Base-by-base conservation (phyloP, 2,329 filamentous ascomycete genomes). In the Verticillium zaregamsianum region DNA sequence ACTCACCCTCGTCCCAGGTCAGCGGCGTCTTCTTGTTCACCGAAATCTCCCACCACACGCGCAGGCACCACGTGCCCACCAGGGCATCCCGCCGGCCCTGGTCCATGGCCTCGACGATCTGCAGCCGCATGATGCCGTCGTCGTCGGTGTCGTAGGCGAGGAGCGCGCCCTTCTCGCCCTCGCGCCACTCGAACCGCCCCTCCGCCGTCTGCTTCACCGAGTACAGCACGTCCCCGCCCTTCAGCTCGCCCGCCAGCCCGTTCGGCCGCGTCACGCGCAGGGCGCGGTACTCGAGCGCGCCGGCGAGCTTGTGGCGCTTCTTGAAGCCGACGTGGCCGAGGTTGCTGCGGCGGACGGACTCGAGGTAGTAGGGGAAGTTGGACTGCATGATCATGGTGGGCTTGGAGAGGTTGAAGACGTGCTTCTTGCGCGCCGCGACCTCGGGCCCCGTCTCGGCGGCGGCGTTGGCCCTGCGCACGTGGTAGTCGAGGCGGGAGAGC, bases 361-460 rank as follows among this genome's bases (percentile, higher is more conserved):
- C 74, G 59, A 74, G 70, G 61, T 73, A 70, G 64, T 69, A 77
- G 11, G 63, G 59, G 58, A 75, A 76, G 17, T 67, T 66, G 23
- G 73, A 68, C 17, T 66, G 66, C 37, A 71, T 67, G 55, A 66
- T 66, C 3, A 63, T 33, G 0, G 67, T 69, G 0, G 72, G 71
- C 57, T 76, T 74, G 61, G 69, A 72, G 58, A 77, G 67, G 60
- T 75, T 68, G 61, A 70, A 77, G 31, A 77, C 66, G 61, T 73
- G 73, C 15, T 71, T 69, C 37, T 71, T 68, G 40, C 68, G 71
- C 7, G 70, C 63, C 39, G 67, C 64, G 31, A 72, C 61, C 31
- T 69, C 66, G 2, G 74, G 70, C 23, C 39, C 59, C 20, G 59
- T 52, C 23, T 69, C 70, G 31, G 68, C 69, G 31, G 9, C 32